phyloP scores from a whole-genome alignment of 139 green algal genomes.

The Chlorella vulgaris region DNA sequence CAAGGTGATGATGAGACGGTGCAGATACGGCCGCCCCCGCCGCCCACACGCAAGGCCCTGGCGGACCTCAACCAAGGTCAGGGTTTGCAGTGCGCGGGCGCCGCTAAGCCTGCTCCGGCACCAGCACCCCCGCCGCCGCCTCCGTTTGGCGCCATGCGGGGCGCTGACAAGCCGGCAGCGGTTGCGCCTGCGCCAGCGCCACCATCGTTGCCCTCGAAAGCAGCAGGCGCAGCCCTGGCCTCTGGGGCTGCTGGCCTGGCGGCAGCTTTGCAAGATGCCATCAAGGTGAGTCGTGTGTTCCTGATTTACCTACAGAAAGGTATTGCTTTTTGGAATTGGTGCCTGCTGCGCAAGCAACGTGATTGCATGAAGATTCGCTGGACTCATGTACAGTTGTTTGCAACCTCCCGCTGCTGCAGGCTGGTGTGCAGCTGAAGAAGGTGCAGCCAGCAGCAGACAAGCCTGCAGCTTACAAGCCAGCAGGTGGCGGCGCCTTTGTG shows the following conservation, averaged over 20 bases:
- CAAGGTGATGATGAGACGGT: conserved; percentile 48
- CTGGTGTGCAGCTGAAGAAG: conserved; percentile 31
- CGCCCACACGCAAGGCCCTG: neutral
- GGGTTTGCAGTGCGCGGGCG: too few relatives aligned
- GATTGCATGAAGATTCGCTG: neutral
- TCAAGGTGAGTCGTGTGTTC: conserved; percentile 22
- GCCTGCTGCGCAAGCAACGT: neutral
- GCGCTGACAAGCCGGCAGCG: neutral
- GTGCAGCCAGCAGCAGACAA: conserved; percentile 1
- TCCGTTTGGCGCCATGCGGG: neutral
- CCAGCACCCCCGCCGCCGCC: neutral
- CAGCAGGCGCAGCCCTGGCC: neutral
- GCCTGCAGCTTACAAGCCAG: neutral
- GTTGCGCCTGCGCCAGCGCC: conserved; percentile 2
- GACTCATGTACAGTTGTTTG: neutral
- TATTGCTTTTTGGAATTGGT: neutral
- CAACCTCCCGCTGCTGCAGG: neutral
- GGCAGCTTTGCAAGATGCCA: conserved; percentile 25
- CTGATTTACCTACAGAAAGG: too few relatives aligned
- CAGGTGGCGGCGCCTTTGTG: conserved; percentile 17
- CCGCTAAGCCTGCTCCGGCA: neutral
- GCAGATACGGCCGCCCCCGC: conserved; percentile 12
- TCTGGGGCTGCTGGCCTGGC: neutral
- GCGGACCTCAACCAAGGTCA: too few relatives aligned
- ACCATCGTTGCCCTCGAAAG: neutral